Percentiles rank a stretch among this genome's conserved stretches.
Evolutionary conservation across 192 early-diverging fungal genomes (phyloP).

Genomic region (Umbelopsis sp.): DNA sequence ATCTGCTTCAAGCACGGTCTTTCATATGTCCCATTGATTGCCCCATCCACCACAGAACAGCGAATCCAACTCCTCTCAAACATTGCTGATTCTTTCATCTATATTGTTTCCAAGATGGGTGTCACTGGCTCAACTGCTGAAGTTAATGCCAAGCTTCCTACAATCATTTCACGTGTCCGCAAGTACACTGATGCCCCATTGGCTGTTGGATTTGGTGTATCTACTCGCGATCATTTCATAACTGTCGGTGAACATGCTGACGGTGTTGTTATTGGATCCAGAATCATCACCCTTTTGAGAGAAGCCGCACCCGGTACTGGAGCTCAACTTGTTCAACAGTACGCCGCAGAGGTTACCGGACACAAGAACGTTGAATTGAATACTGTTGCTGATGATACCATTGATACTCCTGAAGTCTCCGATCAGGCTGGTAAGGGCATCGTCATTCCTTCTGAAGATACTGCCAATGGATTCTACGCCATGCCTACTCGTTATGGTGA

Average conservation of each 20-base stretch:
- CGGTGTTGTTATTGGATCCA: constrained; percentile 95
- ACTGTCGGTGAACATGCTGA: constrained; percentile 86
- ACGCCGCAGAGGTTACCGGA: constrained; percentile 49
- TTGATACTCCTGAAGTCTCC: neutral
- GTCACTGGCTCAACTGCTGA: constrained; percentile 84
- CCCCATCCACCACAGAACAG: constrained; percentile 87
- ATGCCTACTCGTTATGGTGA: constrained; percentile 86
- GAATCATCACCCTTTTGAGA: constrained; percentile 83
- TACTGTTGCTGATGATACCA: constrained; percentile 11
- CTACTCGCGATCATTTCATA: constrained; percentile 84
- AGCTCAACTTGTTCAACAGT: constrained; percentile 47
- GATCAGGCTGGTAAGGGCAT: constrained; percentile 8
- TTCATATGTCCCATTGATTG: constrained; percentile 55
- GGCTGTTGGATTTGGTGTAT: constrained; percentile 98
- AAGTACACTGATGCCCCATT: constrained; percentile 80
- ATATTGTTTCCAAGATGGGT: constrained; percentile 92
- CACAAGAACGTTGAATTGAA: constrained; percentile 24
- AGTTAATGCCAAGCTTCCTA: constrained; percentile 70
- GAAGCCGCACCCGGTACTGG: constrained; percentile 42
- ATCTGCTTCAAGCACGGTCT: constrained; percentile 64
- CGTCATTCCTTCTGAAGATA: constrained; percentile 10
- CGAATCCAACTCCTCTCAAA: constrained; percentile 79
- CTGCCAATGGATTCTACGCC: constrained; percentile 43
- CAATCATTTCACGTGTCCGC: constrained; percentile 76
- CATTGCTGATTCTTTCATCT: constrained; percentile 92